Conservation (phyloP, 768 basidiomycete genomes). For the Pleurotus sapidus region DNA sequence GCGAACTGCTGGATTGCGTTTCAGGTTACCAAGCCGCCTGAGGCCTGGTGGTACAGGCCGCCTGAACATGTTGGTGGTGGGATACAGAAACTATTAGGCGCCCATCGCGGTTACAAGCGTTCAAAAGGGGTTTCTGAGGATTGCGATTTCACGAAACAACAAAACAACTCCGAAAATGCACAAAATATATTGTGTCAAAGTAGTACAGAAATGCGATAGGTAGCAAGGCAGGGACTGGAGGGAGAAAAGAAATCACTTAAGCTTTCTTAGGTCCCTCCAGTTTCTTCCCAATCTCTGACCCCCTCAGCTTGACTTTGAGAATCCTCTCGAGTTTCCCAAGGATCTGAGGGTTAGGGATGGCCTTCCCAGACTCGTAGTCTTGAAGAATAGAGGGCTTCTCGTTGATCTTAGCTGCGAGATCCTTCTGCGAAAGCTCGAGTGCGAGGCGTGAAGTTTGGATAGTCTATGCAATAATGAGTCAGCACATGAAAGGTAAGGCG, state of each 20-base stretch:
- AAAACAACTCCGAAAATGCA: too few relatives aligned
- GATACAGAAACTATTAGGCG: too few relatives aligned
- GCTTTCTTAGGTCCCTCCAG: slow-evolving; percentile 76
- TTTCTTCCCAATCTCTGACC: slow-evolving; percentile 84
- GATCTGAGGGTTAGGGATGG: slow-evolving; percentile 83
- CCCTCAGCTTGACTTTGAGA: slow-evolving; percentile 87
- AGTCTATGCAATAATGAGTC: slow-evolving; percentile 43
- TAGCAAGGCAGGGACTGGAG: slow-evolving; percentile 25
- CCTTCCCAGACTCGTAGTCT: slow-evolving; percentile 88
- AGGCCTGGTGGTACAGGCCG: too few relatives aligned
- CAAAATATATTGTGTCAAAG: slow-evolving; percentile 17
- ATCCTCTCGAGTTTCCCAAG: slow-evolving; percentile 85
- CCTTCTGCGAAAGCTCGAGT: slow-evolving; percentile 84
- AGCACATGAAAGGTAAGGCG: slow-evolving; percentile 1
- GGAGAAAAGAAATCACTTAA: slow-evolving; percentile 38
- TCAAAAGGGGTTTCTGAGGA: too few relatives aligned
- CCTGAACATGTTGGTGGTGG: too few relatives aligned
- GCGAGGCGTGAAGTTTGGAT: slow-evolving; percentile 81
- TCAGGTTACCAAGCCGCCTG: too few relatives aligned
- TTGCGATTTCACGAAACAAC: too few relatives aligned
- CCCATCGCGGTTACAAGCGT: too few relatives aligned
- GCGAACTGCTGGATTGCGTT: too few relatives aligned
- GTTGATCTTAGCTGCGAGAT: slow-evolving; percentile 89
- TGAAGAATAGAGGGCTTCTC: slow-evolving; percentile 87
- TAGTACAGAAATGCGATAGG: slow-evolving; percentile 17